These are phyloP conservation scores for Verbena officinalis DNA, from an alignment of 257 asterid genomes.

Conservation along the genomic window DNA sequence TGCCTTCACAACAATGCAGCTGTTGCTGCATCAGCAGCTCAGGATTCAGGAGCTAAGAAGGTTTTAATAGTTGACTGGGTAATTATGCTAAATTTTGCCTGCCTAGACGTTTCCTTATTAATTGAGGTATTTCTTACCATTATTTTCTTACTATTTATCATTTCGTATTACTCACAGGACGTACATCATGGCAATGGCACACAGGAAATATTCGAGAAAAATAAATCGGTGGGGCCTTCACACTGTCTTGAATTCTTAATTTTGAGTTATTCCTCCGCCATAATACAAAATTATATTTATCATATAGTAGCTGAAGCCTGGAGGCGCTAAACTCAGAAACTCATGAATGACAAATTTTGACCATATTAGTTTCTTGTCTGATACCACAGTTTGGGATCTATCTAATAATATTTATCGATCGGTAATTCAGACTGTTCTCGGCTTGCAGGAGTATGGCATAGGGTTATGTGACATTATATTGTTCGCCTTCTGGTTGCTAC, in stretches of 20 bases:
- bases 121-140: constrained; percentile 24
- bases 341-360: constrained; percentile 9
- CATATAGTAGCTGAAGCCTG: constrained; percentile 27
- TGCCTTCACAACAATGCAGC: constrained; percentile 99
- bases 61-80: constrained; percentile 97
- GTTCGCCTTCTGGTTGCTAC: constrained; percentile 4
- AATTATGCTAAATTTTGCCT: constrained; percentile 21
- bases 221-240: constrained; percentile 72
- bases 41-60: constrained; percentile 90
- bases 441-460: constrained; percentile 9
- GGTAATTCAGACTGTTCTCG: constrained; percentile 1
- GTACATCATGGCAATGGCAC: constrained; percentile 99
- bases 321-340: constrained; percentile 12
- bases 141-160: constrained; percentile 4
- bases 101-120: constrained; percentile 14
- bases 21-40: constrained; percentile 92
- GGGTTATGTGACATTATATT: constrained; percentile 8
- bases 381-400: background rate
- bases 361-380: constrained; percentile 8
- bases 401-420: background rate
- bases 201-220: constrained; percentile 90
- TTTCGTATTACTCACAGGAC: constrained; percentile 58
- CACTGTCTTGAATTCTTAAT: constrained; percentile 16
- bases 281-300: constrained; percentile 6
- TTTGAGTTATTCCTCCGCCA: constrained; percentile 15